phyloP scores from a whole-genome alignment of 129 eudicot genomes.

The Solidago caesia region DNA sequence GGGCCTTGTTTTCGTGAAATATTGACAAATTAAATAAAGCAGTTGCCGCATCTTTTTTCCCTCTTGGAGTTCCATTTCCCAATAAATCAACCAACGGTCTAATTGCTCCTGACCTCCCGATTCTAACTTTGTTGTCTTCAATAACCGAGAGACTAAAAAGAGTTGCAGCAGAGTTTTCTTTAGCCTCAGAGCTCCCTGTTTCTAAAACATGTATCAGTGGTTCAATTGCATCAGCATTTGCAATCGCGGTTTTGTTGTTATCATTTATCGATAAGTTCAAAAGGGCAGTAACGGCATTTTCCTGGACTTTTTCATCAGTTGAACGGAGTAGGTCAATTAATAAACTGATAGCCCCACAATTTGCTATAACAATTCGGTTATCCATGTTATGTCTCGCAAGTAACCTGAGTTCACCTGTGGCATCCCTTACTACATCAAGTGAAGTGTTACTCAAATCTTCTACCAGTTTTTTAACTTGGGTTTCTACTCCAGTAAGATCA shows the following conservation, averaged over 20 bases:
- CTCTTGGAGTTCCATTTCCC: slow-evolving; percentile 80
- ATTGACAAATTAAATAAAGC: slow-evolving; percentile 85
- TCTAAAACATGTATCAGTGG: slow-evolving; percentile 81
- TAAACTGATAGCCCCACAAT: slow-evolving; percentile 63
- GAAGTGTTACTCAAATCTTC: slow-evolving; percentile 56
- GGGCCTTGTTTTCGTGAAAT: slow-evolving; percentile 67
- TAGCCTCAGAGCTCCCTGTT: slow-evolving; percentile 81
- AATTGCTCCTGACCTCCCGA: slow-evolving; percentile 84
- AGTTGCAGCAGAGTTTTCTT: slow-evolving; percentile 91
- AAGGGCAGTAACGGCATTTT: slow-evolving; percentile 87
- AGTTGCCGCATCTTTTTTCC: slow-evolving; percentile 89
- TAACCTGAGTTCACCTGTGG: slow-evolving; percentile 62
- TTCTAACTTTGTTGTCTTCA: slow-evolving; percentile 73
- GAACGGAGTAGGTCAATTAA: slow-evolving; percentile 70
- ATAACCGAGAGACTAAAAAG: slow-evolving; percentile 81
- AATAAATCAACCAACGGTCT: slow-evolving; percentile 79
- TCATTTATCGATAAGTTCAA: slow-evolving; percentile 81
- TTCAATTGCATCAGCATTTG: slow-evolving; percentile 74
- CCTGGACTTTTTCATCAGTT: slow-evolving; percentile 60
- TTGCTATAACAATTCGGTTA: slow-evolving; percentile 70
- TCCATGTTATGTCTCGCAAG: slow-evolving; percentile 82
- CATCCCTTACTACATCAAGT: slow-evolving; percentile 49
- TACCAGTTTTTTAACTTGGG: slow-evolving; percentile 53
- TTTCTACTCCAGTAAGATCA: slow-evolving; percentile 62
- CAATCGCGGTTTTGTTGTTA: slow-evolving; percentile 77